Base-by-base conservation (phyloP, 768 basidiomycete species). In the Galerina marginata region DNA sequence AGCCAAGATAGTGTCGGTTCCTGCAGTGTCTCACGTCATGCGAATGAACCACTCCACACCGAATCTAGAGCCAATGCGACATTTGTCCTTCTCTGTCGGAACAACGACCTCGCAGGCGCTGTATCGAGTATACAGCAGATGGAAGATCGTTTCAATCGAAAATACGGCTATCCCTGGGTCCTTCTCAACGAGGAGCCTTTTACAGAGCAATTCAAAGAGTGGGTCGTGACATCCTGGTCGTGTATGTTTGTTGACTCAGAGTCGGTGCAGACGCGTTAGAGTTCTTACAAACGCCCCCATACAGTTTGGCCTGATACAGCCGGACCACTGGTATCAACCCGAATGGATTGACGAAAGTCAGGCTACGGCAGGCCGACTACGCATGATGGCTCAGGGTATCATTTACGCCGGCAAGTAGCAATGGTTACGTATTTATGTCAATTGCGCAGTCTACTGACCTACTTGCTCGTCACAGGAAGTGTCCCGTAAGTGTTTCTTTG, bases 141-240 rank as follows among this genome's bases (percentile, higher is more conserved):
- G 74, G 95, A 98, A 76, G 88, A 92, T 66, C 78, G 90, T 29
- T 96, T 96, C 76, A 98, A 98, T 77, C 81, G 79, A 61, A 80
- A 84, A 62, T 87, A 86, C 64, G 75, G 75, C 12, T 95, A 95
- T 72, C 91, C 92, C 9, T 95, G 89, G 77, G 86, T 91, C n/a
- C 86, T 95, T 67, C 80, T 96, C 40, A 95, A 95, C 71, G 93
- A 95, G 52, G 87, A 87, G 64, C 84, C 84, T 0, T 93, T 93
- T 70, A 82, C 83, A 3, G 85, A 89, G 6, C 84, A 87, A 39
- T 93, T 93, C 75, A 91, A 89, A 69, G 73, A 76, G 85, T 88
- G 56, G 43, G 80, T 42, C 6, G 6, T 9, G 29, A 50, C 15
- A 16, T 47, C 55, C 23, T 43, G 9, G 11, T 38, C 12, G 59